Base-by-base conservation (phyloP, 2,329 filamentous ascomycete species). In the Fusarium sp. region DNA sequence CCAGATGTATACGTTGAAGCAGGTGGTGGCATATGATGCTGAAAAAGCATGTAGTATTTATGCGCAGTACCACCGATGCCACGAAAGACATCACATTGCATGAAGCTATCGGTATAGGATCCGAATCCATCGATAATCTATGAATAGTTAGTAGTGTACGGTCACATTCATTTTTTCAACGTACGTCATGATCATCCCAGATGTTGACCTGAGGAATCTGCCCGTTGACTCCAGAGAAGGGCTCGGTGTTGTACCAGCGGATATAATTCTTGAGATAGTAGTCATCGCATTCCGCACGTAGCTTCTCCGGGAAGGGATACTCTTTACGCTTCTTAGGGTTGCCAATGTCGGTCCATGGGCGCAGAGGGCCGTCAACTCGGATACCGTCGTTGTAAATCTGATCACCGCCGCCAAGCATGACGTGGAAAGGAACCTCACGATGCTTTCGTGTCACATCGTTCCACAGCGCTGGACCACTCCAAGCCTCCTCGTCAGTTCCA, bases 31-130 rank as follows among this genome's bases (percentile, higher is more conserved):
- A 96, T 82, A 74, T 97, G 95, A 72, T 99, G 96, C 80, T 99
- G 96, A 79, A 99, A 99, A 11, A 99, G 86, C 86, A 98, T 88
- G 77, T 99, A 99, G 79, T 98, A 98, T 79, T 99, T 99, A 83
- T 96, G 96, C 2, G 96, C 96, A 54, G 94, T 89, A 30, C 92
- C 93, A 7, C 96, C 96, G 56, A 99, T 88, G 20, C 96, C 96
- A 43, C 91, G 91, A 78, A 99, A 98, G 7, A 99, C 93, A 45
- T 93, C 86, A 50, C 93, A 96, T 72, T 87, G 88, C 94, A 98
- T 98, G 76, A 98, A 98, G 36, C 94, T 89, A 73, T 97, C 89
- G 24, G 94, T 89, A 77, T 99, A 99, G 1, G 94, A 97, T 6
- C 96, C 96, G 75, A 93, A 99, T 0, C 96, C 96, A 77, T 94